Percentiles rank a stretch among this genome's conserved stretches.
Evolutionary conservation across 1,139 yeast species (phyloP).

Genomic region (Suhomyces coccinellae): DNA sequence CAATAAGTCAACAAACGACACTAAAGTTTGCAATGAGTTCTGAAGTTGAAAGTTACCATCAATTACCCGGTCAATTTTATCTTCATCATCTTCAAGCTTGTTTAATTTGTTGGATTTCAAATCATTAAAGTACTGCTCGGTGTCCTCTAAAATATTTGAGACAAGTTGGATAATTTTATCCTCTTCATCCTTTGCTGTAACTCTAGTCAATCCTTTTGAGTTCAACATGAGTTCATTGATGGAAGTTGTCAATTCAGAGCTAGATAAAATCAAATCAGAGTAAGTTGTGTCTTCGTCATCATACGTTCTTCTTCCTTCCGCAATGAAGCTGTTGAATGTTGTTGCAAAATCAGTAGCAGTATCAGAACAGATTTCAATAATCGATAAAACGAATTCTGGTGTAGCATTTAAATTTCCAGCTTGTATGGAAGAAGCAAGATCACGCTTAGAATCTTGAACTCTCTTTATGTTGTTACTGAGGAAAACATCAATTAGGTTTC

Average conservation of each 20-base stretch:
- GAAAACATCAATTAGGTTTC: conserved; percentile 68
- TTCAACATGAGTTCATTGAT: conserved; percentile 67
- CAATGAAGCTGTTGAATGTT: conserved; percentile 73
- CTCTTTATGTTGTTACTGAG: conserved; percentile 68
- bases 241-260: conserved; percentile 66
- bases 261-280: conserved; percentile 58
- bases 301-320: conserved; percentile 63
- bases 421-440: conserved; percentile 75
- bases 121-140: conserved; percentile 63
- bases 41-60: conserved; percentile 76
- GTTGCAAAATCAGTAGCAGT: conserved; percentile 81
- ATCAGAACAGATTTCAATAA: conserved; percentile 70
- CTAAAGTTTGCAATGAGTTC: conserved; percentile 61
- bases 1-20: conserved; percentile 56
- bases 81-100: conserved; percentile 56
- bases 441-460: conserved; percentile 72
- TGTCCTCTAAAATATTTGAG: conserved; percentile 57
- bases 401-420: conserved; percentile 81
- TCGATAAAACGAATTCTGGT: conserved; percentile 68
- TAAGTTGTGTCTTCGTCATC: conserved; percentile 62
- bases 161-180: conserved; percentile 53
- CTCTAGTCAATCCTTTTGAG: conserved; percentile 66
- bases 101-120: conserved; percentile 55
- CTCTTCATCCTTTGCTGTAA: conserved; percentile 54
- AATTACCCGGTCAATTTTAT: conserved; percentile 74